Base-by-base conservation (phyloP, 2,329 filamentous ascomycete species). In the Cladosporium austrohemisphaericum region DNA sequence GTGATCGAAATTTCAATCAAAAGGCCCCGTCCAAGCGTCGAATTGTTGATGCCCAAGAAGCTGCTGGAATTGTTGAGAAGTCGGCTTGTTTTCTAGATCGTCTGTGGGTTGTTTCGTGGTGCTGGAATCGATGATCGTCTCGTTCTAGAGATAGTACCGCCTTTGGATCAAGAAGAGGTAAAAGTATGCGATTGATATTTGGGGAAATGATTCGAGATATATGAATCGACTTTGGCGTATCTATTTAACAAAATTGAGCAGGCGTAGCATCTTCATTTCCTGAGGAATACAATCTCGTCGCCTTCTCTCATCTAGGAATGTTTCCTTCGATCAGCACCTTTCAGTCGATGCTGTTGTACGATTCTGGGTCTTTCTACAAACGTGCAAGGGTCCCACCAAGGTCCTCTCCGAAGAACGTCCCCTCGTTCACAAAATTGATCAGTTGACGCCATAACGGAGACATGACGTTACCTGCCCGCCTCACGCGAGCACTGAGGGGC, bases 381-480 rank as follows among this genome's bases (percentile, higher is more conserved):
- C 26, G 16, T 18, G 8, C 10, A 41, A 41, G 38, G 38, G 44
- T 47, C 25, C 33, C 44, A 38, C 33, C 19, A 29, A n/a, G n/a
- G n/a, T 23, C 31, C 37, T 18, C 29, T 20, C 37, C 37, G 37
- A 40, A 23, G 26, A 41, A 41, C n/a, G 38, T 22, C 14, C 41
- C 41, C 31, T 20, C 10, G 18, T 47, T 36, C 33, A 33, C 37
- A 38, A 23, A 47, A 38, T 46, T 16, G 31, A 46, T 32, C 31
- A 26, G 32, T 37, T 47, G 44, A 47, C 44, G 44, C 44, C 44
- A 47, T 47, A 47, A 47, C 33, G 44, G 44, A 47, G 44, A 23
- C 32, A 47, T 47, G 44, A 47, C 44, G 44, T 47, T 37, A 31
- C 38, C 33, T 28, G 14, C 32, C 20, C 10, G 20, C 22, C 43